A percentile compares a stretch with the other conserved stretches of the same genome.
Conservation (phyloP, 305 asterid genomes). For the Andrographis paniculata region DNA sequence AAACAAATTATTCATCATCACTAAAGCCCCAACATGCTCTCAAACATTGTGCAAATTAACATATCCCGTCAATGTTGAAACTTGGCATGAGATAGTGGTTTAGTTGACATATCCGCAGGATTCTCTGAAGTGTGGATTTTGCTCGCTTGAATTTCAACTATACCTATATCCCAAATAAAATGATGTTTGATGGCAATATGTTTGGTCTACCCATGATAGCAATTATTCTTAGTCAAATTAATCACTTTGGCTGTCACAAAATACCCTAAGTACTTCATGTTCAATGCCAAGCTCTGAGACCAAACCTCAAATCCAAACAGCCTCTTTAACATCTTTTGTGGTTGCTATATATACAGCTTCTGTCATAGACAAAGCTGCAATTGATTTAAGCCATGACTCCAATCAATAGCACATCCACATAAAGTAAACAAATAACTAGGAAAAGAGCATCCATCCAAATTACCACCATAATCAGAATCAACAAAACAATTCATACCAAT, state of each 20-base stretch:
- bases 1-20: neutral
- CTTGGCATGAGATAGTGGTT: neutral
- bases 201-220: neutral
- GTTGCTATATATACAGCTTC: neutral
- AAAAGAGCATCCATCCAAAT: neutral
- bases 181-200: neutral
- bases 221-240: neutral
- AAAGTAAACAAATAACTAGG: neutral
- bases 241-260: neutral
- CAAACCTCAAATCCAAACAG: neutral
- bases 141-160: neutral
- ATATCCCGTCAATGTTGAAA: neutral
- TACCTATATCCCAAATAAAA: neutral
- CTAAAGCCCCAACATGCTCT: neutral
- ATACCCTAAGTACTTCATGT: neutral
- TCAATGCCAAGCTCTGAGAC: neutral
- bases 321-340: neutral
- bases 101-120: neutral
- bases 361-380: neutral
- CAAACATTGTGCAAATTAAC: neutral
- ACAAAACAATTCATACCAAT: neutral
- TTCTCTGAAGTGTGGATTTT: neutral
- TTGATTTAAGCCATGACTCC: neutral
- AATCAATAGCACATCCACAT: neutral
- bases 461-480: neutral